Percentiles rank a stretch among this genome's conserved stretches.
phyloP scores from a whole-genome alignment of 176 grass and related monocot species.

The barley (Hordeum vulgare) region MorexV3_pseudomolecules_assembly NC_058523.1:550902783-550903282 shows the following conservation, averaged over 20 bases:
- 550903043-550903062: not conserved
- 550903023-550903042: not conserved
- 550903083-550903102: not conserved
- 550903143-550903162: not conserved
- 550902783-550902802: no score
- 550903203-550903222: not conserved
- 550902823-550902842: no score
- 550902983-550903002: no score
- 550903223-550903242: slow-evolving; percentile 39
- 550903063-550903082: not conserved
- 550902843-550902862: no score
- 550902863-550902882: no score
- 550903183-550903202: not conserved
- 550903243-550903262: slow-evolving; percentile 47
- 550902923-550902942: no score
- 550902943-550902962: no score
- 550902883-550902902: no score
- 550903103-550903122: no score
- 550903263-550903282: not conserved
- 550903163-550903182: not conserved
- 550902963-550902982: no score
- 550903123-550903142: not conserved
- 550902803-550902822: no score
- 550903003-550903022: not conserved
- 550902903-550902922: no score